phyloP scores from a whole-genome alignment of 108 stramenopile species.

The Aurantiochytrium sp. region DNA sequence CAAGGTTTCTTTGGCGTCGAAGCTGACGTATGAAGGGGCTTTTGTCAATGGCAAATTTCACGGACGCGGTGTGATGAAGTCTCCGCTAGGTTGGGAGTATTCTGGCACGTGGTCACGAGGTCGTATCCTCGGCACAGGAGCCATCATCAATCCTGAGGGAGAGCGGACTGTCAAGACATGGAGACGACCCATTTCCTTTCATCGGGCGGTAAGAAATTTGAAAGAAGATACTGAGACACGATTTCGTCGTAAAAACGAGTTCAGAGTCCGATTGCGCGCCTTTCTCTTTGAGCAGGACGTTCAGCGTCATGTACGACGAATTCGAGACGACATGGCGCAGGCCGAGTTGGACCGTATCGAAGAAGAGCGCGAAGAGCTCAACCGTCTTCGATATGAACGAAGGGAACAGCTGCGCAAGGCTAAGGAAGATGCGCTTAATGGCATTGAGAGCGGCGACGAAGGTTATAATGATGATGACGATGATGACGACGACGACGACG shows the following conservation, averaged over 20 bases:
- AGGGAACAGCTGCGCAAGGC: neutral
- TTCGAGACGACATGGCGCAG: neutral
- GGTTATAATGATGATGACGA: neutral
- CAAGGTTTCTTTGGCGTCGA: neutral
- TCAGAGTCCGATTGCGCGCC: conserved; percentile 54
- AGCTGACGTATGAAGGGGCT: neutral
- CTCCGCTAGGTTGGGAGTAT: conserved; percentile 24
- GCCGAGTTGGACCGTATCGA: neutral
- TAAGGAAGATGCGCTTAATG: neutral
- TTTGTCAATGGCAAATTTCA: conserved; percentile 63
- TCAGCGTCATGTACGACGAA: neutral
- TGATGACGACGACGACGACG: neutral
- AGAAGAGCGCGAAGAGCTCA: neutral
- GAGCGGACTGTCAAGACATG: conserved; percentile 27
- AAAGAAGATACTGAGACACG: neutral
- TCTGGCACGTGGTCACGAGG: conserved; percentile 36
- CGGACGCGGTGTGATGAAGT: conserved; percentile 53
- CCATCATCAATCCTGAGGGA: neutral
- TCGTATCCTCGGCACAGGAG: conserved; percentile 50
- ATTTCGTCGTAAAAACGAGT: conserved; percentile 53
- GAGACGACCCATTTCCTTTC: neutral
- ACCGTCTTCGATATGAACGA: neutral
- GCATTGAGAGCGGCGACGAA: neutral
- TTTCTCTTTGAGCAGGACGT: conserved; percentile 68
- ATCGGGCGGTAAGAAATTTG: neutral